Percentiles rank a stretch among this genome's conserved stretches.
phyloP scores from a whole-genome alignment of 1,284 basidiomycete species.

The Mycena sp. region DNA sequence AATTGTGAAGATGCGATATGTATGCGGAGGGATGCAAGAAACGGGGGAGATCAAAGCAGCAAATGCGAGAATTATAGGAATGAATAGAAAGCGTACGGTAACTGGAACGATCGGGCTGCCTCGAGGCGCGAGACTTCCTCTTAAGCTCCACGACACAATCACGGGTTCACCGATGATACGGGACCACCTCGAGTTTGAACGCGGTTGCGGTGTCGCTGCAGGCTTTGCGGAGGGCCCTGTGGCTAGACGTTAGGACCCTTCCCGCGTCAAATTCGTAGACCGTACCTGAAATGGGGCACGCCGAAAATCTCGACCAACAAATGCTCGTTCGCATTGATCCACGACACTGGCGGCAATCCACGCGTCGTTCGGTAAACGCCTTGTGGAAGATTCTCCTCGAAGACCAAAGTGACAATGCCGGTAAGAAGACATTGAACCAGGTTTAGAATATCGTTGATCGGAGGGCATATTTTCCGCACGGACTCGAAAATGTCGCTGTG shows the following conservation, averaged over 20 bases:
- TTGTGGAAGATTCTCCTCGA: constrained; percentile 75
- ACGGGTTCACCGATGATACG: constrained; percentile 50
- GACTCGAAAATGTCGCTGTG: constrained; percentile 85
- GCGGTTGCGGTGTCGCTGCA: constrained; percentile 75
- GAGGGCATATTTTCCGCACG: constrained; percentile 79
- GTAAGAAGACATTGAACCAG: constrained; percentile 85
- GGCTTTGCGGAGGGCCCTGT: constrained; percentile 73
- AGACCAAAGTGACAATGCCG: constrained; percentile 79
- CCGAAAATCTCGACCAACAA: constrained; percentile 79
- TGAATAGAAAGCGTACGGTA: constrained; percentile 34
- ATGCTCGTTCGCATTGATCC: constrained; percentile 76
- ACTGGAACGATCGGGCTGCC: constrained; percentile 30
- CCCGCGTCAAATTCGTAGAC: neutral
- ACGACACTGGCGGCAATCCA: constrained; percentile 78
- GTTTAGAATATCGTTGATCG: constrained; percentile 81
- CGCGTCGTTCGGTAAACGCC: constrained; percentile 79
- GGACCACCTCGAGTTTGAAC: constrained; percentile 74
- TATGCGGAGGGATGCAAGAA: constrained; percentile 34
- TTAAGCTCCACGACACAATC: constrained; percentile 31
- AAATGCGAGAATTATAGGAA: constrained; percentile 37
- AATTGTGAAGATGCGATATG: constrained; percentile 27
- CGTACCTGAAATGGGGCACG: constrained; percentile 61
- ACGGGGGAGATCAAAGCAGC: constrained; percentile 33
- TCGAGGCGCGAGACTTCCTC: constrained; percentile 29
- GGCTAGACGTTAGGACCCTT: neutral